These are phyloP conservation scores for Globisporangium solare DNA, from an alignment of 352 stramenopile genomes.

Conservation along the genomic window DNA sequence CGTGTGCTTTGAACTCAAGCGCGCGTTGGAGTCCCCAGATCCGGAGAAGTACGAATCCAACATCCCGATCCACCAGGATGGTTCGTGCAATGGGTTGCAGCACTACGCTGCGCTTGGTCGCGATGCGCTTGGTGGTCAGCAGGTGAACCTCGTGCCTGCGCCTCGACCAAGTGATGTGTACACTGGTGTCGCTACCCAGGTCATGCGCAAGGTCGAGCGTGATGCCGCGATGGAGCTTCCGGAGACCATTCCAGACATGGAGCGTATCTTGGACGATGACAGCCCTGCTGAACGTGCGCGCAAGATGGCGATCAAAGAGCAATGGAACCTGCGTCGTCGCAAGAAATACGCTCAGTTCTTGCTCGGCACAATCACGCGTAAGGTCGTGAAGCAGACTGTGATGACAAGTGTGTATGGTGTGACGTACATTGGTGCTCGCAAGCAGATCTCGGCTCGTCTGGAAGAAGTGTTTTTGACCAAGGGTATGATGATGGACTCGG, in stretches of 20 bases:
- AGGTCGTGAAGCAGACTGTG: constrained; percentile 99
- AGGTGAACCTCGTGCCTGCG: constrained; percentile 96
- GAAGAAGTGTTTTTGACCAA: constrained; percentile 88
- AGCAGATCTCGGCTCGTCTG: constrained; percentile 97
- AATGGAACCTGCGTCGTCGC: constrained; percentile 38
- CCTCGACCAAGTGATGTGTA: constrained; percentile 98
- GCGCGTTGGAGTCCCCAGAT: constrained; percentile 91
- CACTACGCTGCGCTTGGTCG: constrained; percentile 98
- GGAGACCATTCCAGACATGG: constrained; percentile 26
- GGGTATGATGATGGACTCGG: constrained; percentile 63
- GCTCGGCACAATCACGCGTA: constrained; percentile 80
- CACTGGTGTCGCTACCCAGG: constrained; percentile 87
- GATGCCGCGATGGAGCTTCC: constrained; percentile 53
- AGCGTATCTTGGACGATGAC: constrained; percentile 17
- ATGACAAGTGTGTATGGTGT: constrained; percentile 99
- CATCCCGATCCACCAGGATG: constrained; percentile 97
- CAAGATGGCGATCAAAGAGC: constrained; percentile 21
- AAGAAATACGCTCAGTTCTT: constrained; percentile 69
- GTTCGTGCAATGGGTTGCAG: constrained; percentile 99
- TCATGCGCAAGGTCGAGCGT: constrained; percentile 75
- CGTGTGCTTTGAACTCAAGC: constrained; percentile 95
- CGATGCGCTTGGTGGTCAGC: constrained; percentile 91
- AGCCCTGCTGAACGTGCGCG: constrained; percentile 7
- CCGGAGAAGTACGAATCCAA: constrained; percentile 93
- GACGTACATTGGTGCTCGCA: constrained; percentile 97